Conservation (phyloP, 2,329 filamentous ascomycete genomes). For the Metarhizium anisopliae region DNA sequence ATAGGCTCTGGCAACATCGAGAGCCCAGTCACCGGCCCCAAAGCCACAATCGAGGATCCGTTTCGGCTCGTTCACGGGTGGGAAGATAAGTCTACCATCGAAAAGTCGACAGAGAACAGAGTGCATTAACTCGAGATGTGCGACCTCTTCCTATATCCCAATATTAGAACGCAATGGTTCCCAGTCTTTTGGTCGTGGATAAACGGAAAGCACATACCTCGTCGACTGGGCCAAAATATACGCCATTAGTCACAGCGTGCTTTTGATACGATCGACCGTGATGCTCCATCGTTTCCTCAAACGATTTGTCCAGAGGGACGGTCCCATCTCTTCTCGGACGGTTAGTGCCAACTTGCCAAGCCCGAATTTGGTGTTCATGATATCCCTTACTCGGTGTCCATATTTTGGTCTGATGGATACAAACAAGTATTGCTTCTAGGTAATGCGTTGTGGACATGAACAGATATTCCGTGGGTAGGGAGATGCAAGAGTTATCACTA, state of each 20-base stretch:
- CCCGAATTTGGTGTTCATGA: neutral
- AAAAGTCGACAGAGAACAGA: constrained; percentile 54
- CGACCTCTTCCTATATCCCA: constrained; percentile 51
- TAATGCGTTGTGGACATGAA: neutral
- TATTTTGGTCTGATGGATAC: constrained; percentile 3
- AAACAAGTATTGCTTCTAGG: neutral
- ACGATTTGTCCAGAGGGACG: constrained; percentile 46
- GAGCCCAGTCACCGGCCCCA: constrained; percentile 62
- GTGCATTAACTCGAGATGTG: constrained; percentile 56
- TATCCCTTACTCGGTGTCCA: constrained; percentile 24
- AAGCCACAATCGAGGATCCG: constrained; percentile 65
- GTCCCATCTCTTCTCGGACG: constrained; percentile 34
- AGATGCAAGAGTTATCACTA: neutral
- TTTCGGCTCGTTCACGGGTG: constrained; percentile 48
- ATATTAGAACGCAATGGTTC: neutral
- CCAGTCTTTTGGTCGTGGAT: neutral
- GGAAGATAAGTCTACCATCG: constrained; percentile 59
- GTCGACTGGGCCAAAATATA: constrained; percentile 62
- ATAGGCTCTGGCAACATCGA: constrained; percentile 55
- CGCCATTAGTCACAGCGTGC: constrained; percentile 53
- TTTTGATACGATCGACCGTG: constrained; percentile 59
- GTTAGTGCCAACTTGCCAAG: neutral
- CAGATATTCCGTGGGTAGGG: neutral
- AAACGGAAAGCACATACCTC: constrained; percentile 41
- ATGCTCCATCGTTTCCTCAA: constrained; percentile 49